Evolutionary conservation across 257 asterid genomes (phyloP), one percentile per base, ranked within the genome.

Genomic region (Perilla frutescens): DNA sequence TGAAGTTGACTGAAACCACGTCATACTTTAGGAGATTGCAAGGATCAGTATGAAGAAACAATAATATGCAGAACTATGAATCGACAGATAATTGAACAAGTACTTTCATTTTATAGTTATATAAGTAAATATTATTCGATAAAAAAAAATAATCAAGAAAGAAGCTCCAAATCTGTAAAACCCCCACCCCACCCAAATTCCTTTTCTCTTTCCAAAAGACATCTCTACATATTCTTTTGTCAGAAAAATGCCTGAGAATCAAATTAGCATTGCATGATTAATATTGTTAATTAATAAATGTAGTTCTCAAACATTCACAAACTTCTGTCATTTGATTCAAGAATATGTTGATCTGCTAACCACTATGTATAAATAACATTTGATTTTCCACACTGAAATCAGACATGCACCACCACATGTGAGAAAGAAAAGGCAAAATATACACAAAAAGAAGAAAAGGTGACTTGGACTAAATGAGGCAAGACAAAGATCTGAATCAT

Each of bases 1-100:
- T 68, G 64, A 56, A 62, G 61, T 40, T 55, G 50, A 68, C 12
- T 1, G 50, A 62, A 62, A 47, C 20, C 55, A 29, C 15, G 36
- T 11, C 67, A 62, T 34, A 53, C 65, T 51, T 26, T 20, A 3
- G 49, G 40, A 62, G 11, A 8, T 36, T 3, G 8, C 5, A 74
- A 37, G 26, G 13, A 31, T 26, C 26, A 20, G 26, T 20, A 20
- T 20, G 26, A 20, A 20, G 26, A 20, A 20, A 20, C 26, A 20
- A 20, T 20, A 20, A 20, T 20, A 20, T 20, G 26, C 26, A 20
- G 26, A 20, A 20, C 26, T 20, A 20, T 20, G 26, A 20, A 20
- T 20, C 1, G 26, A 20, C 26, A 20, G 26, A 20, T 20, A 20
- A 20, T 20, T 20, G 26, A 20, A 20, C 26, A 20, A 20, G 26